Evolutionary conservation across 2,329 filamentous ascomycete genomes (phyloP).

Genomic region (Aureobasidium mangrovei): DNA sequence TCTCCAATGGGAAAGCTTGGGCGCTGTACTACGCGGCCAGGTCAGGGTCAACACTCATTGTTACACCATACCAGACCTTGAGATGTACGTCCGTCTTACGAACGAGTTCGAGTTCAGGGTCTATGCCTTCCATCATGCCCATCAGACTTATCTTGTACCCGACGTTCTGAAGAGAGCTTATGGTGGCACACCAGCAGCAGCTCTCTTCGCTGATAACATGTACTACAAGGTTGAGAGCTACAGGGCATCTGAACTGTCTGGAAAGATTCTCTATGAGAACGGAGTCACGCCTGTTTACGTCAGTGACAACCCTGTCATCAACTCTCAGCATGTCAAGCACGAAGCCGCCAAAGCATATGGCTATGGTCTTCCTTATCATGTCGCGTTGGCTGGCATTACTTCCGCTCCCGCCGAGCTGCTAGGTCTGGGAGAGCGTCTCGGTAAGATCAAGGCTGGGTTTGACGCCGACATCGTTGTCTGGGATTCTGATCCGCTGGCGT

Average conservation of each 20-base stretch:
- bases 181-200: constrained; percentile 35
- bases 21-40: constrained; percentile 56
- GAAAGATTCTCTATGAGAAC: constrained; percentile 56
- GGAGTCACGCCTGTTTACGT: constrained; percentile 59
- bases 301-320: constrained; percentile 62
- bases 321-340: constrained; percentile 60
- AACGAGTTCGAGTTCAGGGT: constrained; percentile 63
- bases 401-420: constrained; percentile 33
- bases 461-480: constrained; percentile 38
- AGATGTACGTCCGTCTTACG: constrained; percentile 60
- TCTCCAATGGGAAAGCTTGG: constrained; percentile 54
- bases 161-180: constrained; percentile 43
- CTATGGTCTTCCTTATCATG: constrained; percentile 34
- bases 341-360: constrained; percentile 41
- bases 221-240: constrained; percentile 63
- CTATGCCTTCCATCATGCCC: constrained; percentile 56
- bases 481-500: constrained; percentile 35
- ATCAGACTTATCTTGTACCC: constrained; percentile 57
- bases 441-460: constrained; percentile 32
- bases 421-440: constrained; percentile 32
- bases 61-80: constrained; percentile 60
- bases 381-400: constrained; percentile 33
- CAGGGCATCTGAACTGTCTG: constrained; percentile 55
- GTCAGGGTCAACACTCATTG: constrained; percentile 64
- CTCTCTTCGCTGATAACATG: constrained; percentile 65